Conservation (phyloP, 139 green algal genomes). For the Tetratostichococcus sp. region DNA sequence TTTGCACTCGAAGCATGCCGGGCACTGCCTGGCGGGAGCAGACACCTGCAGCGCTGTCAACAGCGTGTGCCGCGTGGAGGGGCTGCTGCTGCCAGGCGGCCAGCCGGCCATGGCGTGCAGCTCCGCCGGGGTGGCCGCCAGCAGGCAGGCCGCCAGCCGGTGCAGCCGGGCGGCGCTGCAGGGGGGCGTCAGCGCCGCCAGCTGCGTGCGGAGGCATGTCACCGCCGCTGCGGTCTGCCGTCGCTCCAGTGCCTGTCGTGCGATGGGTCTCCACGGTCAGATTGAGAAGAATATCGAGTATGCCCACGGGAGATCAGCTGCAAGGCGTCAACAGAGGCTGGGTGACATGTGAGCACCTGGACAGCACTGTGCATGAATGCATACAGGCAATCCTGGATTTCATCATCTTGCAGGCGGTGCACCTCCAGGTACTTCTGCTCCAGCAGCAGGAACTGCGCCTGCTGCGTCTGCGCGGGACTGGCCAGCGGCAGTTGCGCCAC, state of each 20-base stretch:
- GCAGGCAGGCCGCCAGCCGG: not conserved
- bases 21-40: not conserved
- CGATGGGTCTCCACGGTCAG: slow-evolving; percentile 34
- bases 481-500: slow-evolving; percentile 37
- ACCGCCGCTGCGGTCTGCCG: not conserved
- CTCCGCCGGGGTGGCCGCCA: not conserved
- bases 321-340: slow-evolving; percentile 18
- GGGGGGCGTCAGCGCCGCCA: not conserved
- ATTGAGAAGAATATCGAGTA: too few relatives aligned
- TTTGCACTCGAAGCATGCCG: too few relatives aligned
- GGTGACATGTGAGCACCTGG: too few relatives aligned
- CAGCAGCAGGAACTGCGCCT: slow-evolving; percentile 50
- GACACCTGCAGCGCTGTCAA: slow-evolving; percentile 28
- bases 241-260: slow-evolving; percentile 38
- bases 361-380: too few relatives aligned
- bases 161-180: not conserved
- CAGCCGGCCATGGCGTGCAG: not conserved
- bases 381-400: too few relatives aligned
- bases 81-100: not conserved
- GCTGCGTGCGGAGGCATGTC: not conserved
- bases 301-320: too few relatives aligned
- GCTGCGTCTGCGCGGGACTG: slow-evolving; percentile 4
- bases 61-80: slow-evolving; percentile 16
- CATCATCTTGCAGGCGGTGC: too few relatives aligned
- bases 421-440: slow-evolving; percentile 56